Evolutionary conservation across 805 yeast genomes (phyloP).

Genomic region (Clavispora carvajalis): DNA sequence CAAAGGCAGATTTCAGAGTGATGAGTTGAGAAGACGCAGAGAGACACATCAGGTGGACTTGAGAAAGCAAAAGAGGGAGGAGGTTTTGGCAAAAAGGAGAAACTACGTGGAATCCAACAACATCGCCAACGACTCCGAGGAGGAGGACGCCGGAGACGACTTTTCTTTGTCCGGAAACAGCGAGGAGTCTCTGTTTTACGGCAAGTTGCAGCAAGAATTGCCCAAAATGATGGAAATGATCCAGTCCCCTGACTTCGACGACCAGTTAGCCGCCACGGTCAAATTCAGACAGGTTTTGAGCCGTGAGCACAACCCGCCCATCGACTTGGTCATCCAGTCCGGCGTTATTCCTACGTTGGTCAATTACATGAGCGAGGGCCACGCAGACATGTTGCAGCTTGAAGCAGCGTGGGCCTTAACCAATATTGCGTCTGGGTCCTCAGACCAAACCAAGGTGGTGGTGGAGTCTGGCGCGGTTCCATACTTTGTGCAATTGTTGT

Average conservation of each 20-base stretch:
- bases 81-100: constrained; percentile 89
- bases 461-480: constrained; percentile 95
- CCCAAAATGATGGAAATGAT: constrained; percentile 84
- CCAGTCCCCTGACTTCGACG: constrained; percentile 67
- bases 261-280: constrained; percentile 82
- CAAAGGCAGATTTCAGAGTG: constrained; percentile 88
- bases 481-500: constrained; percentile 72
- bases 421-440: constrained; percentile 91
- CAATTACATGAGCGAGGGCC: constrained; percentile 66
- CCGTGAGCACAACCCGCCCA: constrained; percentile 94
- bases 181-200: constrained; percentile 38
- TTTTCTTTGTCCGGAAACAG: constrained; percentile 41
- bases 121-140: constrained; percentile 38
- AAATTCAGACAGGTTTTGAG: constrained; percentile 91
- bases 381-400: constrained; percentile 83
- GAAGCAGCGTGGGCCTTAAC: constrained; percentile 99
- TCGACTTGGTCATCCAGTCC: constrained; percentile 83
- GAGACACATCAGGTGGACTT: constrained; percentile 96
- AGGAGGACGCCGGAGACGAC: constrained; percentile 34
- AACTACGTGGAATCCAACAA: constrained; percentile 45
- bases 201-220: constrained; percentile 51
- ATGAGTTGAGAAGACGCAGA: constrained; percentile 95
- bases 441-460: constrained; percentile 84
- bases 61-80: constrained; percentile 95
- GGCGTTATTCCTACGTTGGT: constrained; percentile 94